These are phyloP conservation scores for Trametes polyzona DNA, from an alignment of 1,284 basidiomycete genomes.

Conservation along the genomic window DNA sequence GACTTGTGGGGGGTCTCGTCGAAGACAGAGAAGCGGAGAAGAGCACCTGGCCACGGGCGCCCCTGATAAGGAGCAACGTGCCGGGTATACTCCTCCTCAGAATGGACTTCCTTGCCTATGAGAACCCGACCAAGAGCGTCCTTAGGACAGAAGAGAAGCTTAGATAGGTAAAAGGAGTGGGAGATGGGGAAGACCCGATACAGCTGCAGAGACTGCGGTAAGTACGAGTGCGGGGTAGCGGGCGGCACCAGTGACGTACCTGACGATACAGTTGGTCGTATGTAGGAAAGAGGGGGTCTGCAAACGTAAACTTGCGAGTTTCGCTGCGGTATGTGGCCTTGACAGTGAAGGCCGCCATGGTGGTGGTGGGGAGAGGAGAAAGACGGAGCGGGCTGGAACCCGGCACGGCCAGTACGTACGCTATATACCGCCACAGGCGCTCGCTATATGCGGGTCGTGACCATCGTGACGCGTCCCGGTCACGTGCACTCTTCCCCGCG, in stretches of 20 bases:
- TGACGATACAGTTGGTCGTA: constrained; percentile 48
- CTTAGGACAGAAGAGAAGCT: constrained; percentile 67
- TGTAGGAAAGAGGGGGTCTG: constrained; percentile 46
- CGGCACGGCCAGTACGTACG: constrained; percentile 12
- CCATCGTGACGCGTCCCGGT: constrained; percentile 21
- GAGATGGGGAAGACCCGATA: constrained; percentile 68
- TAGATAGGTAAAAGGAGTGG: constrained; percentile 61
- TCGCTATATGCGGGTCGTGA: constrained; percentile 23
- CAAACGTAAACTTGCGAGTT: constrained; percentile 52
- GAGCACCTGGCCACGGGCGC: constrained; percentile 55
- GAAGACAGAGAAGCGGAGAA: constrained; percentile 64
- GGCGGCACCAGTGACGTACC: constrained; percentile 36
- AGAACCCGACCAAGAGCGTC: constrained; percentile 51
- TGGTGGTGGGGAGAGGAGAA: constrained; percentile 26
- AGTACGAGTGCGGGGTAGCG: constrained; percentile 9
- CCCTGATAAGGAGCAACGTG: constrained; percentile 53
- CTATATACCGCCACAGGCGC: constrained; percentile 22
- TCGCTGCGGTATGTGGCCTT: constrained; percentile 58
- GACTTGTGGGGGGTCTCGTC: constrained; percentile 52
- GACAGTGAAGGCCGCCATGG: constrained; percentile 51
- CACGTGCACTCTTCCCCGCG: constrained; percentile 14
- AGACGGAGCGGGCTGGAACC: constrained; percentile 21
- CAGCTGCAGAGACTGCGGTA: constrained; percentile 48
- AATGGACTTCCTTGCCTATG: constrained; percentile 62
- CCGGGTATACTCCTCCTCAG: constrained; percentile 57